phyloP scores from a whole-genome alignment of 2,329 filamentous ascomycete species.

The Xenosphaeropsis pyriputrescens region DNA sequence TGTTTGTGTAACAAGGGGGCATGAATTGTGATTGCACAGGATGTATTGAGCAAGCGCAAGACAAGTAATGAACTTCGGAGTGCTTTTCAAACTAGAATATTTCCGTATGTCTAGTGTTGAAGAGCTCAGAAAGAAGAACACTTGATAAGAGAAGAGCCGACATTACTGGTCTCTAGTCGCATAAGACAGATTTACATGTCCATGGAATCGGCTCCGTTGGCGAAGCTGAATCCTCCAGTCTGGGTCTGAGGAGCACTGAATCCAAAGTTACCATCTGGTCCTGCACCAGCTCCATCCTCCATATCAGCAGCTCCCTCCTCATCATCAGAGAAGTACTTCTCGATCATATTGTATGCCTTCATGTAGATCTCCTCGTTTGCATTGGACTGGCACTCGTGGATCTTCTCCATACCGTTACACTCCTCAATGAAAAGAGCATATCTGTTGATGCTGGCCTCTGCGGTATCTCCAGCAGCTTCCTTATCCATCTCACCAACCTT shows the following conservation, averaged over 20 bases:
- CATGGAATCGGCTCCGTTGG: constrained; percentile 57
- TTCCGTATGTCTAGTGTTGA: constrained; percentile 4
- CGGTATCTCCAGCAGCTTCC: constrained; percentile 62
- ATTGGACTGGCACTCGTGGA: constrained; percentile 99
- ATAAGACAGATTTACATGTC: constrained; percentile 43
- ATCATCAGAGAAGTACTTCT: constrained; percentile 99
- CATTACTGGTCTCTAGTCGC: not conserved
- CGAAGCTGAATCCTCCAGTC: constrained; percentile 87
- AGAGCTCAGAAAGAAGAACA: not conserved
- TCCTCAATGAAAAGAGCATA: constrained; percentile 98
- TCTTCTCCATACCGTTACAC: constrained; percentile 99
- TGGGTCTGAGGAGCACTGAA: constrained; percentile 56
- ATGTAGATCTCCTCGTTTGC: constrained; percentile 99
- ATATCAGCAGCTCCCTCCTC: constrained; percentile 69
- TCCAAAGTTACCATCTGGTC: constrained; percentile 59
- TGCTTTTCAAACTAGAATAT: constrained; percentile 3
- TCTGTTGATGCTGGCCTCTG: constrained; percentile 69
- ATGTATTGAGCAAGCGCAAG: constrained; percentile 3
- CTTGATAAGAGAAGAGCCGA: not conserved
- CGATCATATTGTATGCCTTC: constrained; percentile 99
- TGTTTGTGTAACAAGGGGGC: constrained; percentile 5
- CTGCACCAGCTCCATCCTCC: constrained; percentile 61
- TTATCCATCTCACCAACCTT: constrained; percentile 99
- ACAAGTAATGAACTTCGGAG: not conserved
- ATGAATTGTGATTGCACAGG: constrained; percentile 8